phyloP scores from a whole-genome alignment of 2,329 filamentous ascomycete species.

The Ceratocystis harringtonii region DNA sequence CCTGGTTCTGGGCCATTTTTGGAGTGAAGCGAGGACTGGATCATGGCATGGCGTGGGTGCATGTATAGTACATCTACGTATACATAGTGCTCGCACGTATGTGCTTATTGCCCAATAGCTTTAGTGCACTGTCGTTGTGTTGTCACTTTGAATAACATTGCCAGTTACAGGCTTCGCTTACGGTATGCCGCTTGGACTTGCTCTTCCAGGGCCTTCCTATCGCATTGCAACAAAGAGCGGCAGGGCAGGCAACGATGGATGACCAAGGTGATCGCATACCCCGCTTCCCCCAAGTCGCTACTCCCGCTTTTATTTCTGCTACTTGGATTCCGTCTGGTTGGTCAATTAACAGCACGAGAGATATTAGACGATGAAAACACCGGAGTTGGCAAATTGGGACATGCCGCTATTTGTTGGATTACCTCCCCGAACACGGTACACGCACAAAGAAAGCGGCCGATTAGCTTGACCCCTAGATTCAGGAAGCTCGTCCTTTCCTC shows the following conservation, averaged over 20 bases:
- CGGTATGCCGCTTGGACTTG: too few relatives aligned
- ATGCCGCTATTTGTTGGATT: too few relatives aligned
- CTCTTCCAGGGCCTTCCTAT: too few relatives aligned
- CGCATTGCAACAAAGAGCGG: too few relatives aligned
- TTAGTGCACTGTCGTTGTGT: neutral
- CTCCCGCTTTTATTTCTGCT: neutral
- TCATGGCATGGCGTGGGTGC: neutral
- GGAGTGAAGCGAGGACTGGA: neutral
- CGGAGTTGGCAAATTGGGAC: too few relatives aligned
- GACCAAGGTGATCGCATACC: neutral
- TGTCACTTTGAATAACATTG: too few relatives aligned
- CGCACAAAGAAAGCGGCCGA: neutral
- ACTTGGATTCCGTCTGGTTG: neutral
- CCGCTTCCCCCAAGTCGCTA: neutral
- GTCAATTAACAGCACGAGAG: neutral
- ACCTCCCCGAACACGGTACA: neutral
- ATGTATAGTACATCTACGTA: neutral
- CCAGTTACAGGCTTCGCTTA: too few relatives aligned
- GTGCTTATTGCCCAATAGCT: neutral
- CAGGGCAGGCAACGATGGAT: too few relatives aligned
- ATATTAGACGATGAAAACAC: neutral
- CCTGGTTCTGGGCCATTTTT: too few relatives aligned
- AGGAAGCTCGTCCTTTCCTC: neutral
- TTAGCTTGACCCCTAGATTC: neutral
- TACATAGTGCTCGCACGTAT: neutral